Percentiles rank a stretch among this genome's conserved stretches.
Evolutionary conservation across 228 moss, liverwort and hornwort species (phyloP).

Genomic region (Sphagnum fallax): DNA sequence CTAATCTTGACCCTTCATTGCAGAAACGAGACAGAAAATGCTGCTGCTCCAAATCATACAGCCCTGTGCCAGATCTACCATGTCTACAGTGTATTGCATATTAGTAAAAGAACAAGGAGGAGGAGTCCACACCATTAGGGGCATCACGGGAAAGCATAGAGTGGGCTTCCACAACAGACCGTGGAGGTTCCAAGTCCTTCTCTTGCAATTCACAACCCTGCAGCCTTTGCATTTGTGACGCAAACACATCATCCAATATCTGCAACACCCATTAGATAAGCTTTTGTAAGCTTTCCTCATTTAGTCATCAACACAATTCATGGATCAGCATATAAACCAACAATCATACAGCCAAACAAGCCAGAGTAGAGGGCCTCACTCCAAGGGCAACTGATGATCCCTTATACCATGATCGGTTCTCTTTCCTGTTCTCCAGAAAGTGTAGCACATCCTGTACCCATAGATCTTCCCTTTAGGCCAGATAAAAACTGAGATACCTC

Average conservation of each 20-base stretch:
- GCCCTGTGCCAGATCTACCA: not conserved
- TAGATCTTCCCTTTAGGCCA: not conserved
- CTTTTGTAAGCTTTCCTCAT: not conserved
- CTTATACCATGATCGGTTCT: slow-evolving; percentile 87
- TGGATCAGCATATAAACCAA: too few species aligned
- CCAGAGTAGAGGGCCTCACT: slow-evolving; percentile 24
- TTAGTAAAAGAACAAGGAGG: slow-evolving; percentile 80
- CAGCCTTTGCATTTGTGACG: slow-evolving; percentile 86
- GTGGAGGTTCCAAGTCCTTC: slow-evolving; percentile 88
- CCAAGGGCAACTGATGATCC: slow-evolving; percentile 86
- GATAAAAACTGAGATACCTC: too few species aligned
- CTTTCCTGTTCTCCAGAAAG: slow-evolving; percentile 89
- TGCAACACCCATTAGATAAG: slow-evolving; percentile 12
- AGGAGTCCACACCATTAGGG: slow-evolving; percentile 69
- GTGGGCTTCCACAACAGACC: slow-evolving; percentile 84
- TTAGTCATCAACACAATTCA: not conserved
- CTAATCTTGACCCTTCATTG: too few species aligned
- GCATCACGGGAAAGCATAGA: slow-evolving; percentile 82
- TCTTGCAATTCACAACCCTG: slow-evolving; percentile 84
- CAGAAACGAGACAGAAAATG: too few species aligned
- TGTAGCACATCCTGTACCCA: slow-evolving; percentile 81
- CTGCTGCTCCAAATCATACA: too few species aligned
- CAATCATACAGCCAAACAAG: too few species aligned
- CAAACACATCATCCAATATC: slow-evolving; percentile 91
- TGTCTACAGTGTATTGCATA: not conserved